These are phyloP conservation scores for Paraconiothyrium sp. DNA, from an alignment of 2,329 filamentous ascomycete species.

Conservation along the genomic window DNA sequence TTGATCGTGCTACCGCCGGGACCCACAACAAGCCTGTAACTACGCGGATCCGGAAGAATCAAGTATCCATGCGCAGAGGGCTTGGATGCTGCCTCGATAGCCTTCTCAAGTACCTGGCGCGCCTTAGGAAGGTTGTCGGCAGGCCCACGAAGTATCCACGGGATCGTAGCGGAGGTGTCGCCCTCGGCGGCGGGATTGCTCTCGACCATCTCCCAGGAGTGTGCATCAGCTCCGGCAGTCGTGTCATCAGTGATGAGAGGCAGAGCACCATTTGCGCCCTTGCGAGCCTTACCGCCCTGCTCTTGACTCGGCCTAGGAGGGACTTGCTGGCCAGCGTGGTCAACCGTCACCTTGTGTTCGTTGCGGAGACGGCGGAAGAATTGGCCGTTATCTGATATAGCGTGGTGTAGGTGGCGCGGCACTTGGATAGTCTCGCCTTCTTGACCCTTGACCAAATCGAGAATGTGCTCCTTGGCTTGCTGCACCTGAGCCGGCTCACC, in stretches of 20 bases:
- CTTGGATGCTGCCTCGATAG: constrained; percentile 75
- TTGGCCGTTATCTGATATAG: constrained; percentile 85
- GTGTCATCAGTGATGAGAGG: constrained; percentile 93
- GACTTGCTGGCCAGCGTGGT: constrained; percentile 82
- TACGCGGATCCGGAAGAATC: constrained; percentile 85
- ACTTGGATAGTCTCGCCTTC: constrained; percentile 88
- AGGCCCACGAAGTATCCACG: constrained; percentile 87
- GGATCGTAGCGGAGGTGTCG: constrained; percentile 67
- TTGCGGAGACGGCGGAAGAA: constrained; percentile 92
- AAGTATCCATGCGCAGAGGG: constrained; percentile 83
- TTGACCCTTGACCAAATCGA: constrained; percentile 80
- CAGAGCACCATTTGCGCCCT: constrained; percentile 70
- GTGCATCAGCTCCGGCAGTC: constrained; percentile 64
- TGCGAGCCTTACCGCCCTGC: constrained; percentile 55
- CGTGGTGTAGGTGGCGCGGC: constrained; percentile 83
- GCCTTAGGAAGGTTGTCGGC: constrained; percentile 84
- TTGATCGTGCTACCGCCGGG: constrained; percentile 92
- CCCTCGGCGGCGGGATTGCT: constrained; percentile 68
- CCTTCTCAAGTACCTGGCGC: constrained; percentile 75
- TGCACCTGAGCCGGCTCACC: constrained; percentile 82
- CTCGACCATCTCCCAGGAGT: constrained; percentile 87
- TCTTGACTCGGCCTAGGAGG: constrained; percentile 73
- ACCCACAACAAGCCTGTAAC: constrained; percentile 89
- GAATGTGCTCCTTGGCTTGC: constrained; percentile 87
- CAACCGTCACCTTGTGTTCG: constrained; percentile 87